phyloP scores from a whole-genome alignment of 1,284 basidiomycete species.

The Pulchroboletus neoregius region DNA sequence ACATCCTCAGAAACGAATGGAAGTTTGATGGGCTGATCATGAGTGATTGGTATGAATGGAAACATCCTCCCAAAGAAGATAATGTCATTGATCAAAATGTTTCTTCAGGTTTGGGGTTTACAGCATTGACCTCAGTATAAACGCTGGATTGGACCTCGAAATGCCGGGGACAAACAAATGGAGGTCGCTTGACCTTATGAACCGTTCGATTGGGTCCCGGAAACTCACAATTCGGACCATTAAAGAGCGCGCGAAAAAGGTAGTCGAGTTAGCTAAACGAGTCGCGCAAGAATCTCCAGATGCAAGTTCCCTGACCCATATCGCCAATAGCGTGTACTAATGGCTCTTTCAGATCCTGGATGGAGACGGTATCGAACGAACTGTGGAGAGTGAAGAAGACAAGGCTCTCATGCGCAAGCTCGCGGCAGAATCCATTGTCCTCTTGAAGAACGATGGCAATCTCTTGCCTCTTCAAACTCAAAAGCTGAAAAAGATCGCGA shows the following conservation, averaged over 20 bases:
- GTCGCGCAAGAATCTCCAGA: constrained; percentile 61
- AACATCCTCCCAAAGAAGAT: neutral
- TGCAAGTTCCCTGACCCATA: constrained; percentile 31
- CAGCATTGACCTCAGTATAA: constrained; percentile 60
- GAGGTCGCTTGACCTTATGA: constrained; percentile 61
- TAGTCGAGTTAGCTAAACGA: constrained; percentile 62
- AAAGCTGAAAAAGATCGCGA: constrained; percentile 61
- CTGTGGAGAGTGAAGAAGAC: constrained; percentile 55
- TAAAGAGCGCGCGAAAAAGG: constrained; percentile 63
- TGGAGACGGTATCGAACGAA: constrained; percentile 62
- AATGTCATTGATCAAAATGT: neutral
- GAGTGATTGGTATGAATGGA: constrained; percentile 66
- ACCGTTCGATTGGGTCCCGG: constrained; percentile 56
- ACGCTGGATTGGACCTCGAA: constrained; percentile 76
- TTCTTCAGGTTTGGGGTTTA: constrained; percentile 61
- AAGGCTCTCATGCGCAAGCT: constrained; percentile 59
- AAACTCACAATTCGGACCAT: constrained; percentile 65
- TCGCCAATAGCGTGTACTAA: neutral
- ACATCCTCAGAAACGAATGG: constrained; percentile 76
- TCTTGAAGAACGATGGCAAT: constrained; percentile 65
- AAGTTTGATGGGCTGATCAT: constrained; percentile 67
- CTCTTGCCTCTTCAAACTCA: constrained; percentile 57
- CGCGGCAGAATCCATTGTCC: constrained; percentile 65
- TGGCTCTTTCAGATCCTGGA: constrained; percentile 48
- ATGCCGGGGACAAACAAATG: constrained; percentile 75